Evolutionary conservation across 352 stramenopile species (phyloP).

Genomic region (Albugo laibachii): DNA sequence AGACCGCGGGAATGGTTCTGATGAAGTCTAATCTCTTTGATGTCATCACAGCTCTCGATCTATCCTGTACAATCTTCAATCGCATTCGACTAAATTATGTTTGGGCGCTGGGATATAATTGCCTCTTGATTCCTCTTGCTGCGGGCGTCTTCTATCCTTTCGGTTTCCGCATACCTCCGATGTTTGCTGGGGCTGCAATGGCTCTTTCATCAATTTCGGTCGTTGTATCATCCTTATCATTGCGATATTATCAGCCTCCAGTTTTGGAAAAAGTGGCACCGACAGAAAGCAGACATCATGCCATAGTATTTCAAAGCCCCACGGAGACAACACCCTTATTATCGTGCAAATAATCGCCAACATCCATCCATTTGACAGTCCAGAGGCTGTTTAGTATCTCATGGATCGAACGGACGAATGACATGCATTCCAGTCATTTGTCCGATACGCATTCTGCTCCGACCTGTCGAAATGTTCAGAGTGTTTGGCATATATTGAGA

Average conservation of each 20-base stretch:
- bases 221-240: constrained; percentile 85
- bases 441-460: too few relatives aligned
- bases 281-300: neutral
- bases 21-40: constrained; percentile 83
- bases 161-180: constrained; percentile 86
- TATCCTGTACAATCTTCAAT: constrained; percentile 91
- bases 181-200: constrained; percentile 92
- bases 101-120: constrained; percentile 97
- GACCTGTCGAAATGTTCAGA: too few relatives aligned
- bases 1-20: constrained; percentile 90
- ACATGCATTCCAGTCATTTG: neutral
- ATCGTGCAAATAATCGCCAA: too few relatives aligned
- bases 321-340: constrained; percentile 1
- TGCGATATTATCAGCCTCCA: constrained; percentile 82
- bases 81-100: constrained; percentile 95
- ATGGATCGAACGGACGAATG: neutral
- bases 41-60: constrained; percentile 92
- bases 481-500: too few relatives aligned
- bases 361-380: neutral
- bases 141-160: constrained; percentile 93
- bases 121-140: constrained; percentile 90
- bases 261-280: constrained; percentile 8
- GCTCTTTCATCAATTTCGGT: constrained; percentile 93
- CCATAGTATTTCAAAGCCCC: neutral
- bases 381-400: neutral